Conservation (phyloP, 192 early-diverging fungal species). For the Coemansia sp. region DNA sequence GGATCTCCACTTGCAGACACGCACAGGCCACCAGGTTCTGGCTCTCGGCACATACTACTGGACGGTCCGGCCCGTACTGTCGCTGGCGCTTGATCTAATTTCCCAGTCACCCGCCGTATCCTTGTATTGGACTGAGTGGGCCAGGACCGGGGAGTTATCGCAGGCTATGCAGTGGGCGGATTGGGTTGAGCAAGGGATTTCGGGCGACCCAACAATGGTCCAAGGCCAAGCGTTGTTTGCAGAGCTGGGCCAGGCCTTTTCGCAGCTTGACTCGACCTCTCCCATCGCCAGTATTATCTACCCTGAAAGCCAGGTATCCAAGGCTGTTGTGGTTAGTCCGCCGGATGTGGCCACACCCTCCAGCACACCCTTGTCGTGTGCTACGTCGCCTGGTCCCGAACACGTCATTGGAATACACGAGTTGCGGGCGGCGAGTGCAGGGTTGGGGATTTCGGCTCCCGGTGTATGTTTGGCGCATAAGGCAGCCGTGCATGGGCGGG, state of each 20-base stretch:
- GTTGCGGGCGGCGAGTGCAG: slow-evolving; percentile 5
- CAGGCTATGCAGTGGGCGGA: not conserved
- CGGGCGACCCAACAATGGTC: not conserved
- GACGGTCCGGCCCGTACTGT: slow-evolving; percentile 5
- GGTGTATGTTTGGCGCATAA: too few relatives aligned
- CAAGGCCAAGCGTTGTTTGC: not conserved
- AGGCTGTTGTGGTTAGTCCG: not conserved
- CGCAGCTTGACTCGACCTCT: not conserved
- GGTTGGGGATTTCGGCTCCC: too few relatives aligned
- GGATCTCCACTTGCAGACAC: not conserved
- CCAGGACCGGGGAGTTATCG: not conserved
- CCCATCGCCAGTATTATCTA: too few relatives aligned
- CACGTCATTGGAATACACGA: slow-evolving; percentile 17
- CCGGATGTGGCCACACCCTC: slow-evolving; percentile 1
- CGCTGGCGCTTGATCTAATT: not conserved
- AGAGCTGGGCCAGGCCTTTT: not conserved
- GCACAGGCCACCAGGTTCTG: not conserved
- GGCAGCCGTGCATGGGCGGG: too few relatives aligned
- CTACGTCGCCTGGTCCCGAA: slow-evolving; percentile 1
- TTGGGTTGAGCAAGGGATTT: not conserved
- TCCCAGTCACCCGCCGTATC: not conserved
- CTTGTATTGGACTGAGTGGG: not conserved
- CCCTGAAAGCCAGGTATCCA: not conserved
- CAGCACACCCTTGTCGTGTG: not conserved
- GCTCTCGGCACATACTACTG: slow-evolving; percentile 16